phyloP scores from a whole-genome alignment of 306 rosid species.

The Hippophae tibetana region DNA sequence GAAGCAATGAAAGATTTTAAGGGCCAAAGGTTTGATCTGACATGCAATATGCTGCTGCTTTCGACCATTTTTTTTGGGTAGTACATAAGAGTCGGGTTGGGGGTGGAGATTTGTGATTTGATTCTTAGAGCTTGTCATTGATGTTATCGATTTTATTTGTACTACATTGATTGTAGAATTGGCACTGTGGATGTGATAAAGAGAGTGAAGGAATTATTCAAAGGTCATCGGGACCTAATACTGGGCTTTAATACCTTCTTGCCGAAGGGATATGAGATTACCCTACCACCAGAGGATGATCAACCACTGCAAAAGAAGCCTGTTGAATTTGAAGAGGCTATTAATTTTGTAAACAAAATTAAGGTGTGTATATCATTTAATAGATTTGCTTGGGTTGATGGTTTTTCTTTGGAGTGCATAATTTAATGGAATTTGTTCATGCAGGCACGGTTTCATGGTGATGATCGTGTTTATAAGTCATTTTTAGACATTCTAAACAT shows the following conservation, averaged over 20 bases:
- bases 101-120: constrained; percentile 2
- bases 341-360: constrained; percentile 90
- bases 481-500: constrained; percentile 88
- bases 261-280: constrained; percentile 94
- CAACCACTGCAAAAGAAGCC: constrained; percentile 73
- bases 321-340: constrained; percentile 95
- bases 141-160: constrained; percentile 11
- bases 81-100: not conserved
- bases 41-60: constrained; percentile 6
- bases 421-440: constrained; percentile 26
- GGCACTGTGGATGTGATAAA: constrained; percentile 89
- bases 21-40: constrained; percentile 68
- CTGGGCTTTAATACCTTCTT: constrained; percentile 96
- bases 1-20: constrained; percentile 99
- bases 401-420: constrained; percentile 20
- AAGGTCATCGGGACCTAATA: constrained; percentile 81
- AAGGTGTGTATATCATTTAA: constrained; percentile 42
- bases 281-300: constrained; percentile 80
- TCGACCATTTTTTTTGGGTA: not conserved
- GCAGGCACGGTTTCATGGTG: constrained; percentile 93
- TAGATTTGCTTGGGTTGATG: constrained; percentile 7
- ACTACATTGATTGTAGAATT: constrained; percentile 51
- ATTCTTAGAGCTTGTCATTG: constrained; percentile 18
- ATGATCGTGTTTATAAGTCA: constrained; percentile 83
- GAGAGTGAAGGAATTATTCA: constrained; percentile 90